Base-by-base conservation (phyloP, 2,329 filamentous ascomycete species). In the Fusarium penzigii region DNA sequence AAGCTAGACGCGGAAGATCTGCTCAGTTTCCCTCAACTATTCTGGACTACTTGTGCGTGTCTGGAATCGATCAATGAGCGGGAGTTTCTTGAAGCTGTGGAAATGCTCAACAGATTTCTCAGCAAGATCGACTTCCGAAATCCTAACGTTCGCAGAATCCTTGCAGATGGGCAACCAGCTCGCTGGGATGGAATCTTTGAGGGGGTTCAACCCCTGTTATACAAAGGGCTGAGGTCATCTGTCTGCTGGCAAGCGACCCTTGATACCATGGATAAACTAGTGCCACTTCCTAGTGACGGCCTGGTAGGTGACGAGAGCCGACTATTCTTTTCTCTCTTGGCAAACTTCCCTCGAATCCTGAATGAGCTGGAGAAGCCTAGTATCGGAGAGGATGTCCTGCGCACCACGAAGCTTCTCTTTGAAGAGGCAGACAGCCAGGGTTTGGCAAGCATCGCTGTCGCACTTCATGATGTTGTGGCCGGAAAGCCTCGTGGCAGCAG, bases 41-140 rank as follows among this genome's bases (percentile, higher is more conserved):
- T 99, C 72, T 99, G 95, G 95, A 96, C 93, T 1, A 96, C 90
- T 0, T 97, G 92, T 65, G 94, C 94, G 11, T 99, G 94, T 68
- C 76, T 99, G 17, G 92, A 97, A 66, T 97, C 94, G 0, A 96
- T 97, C 65, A 96, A 97, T 59, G 95, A 99, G 72, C 84, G 88
- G 17, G 94, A 99, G 66, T 99, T 96, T 57, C 82, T 94, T 56
- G 94, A 97, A 68, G 92, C 90, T 17, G 78, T 97, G 12, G 87
- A 89, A 47, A 97, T 99, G 89, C 80, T 99, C 10, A 89, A 96
- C 52, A 89, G 89, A 65, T 85, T 96, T 36, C 74, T 99, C 17
- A 83, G 85, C 60, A 96, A 94, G 68, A 77, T 97, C 17, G 89
- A 99, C 68, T 81, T 99, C 42, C 81, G 82, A 42, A 85, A 89